Evolutionary conservation across 1,139 yeast species (phyloP).

Genomic region (Magnusiomyces tetraspermus): DNA sequence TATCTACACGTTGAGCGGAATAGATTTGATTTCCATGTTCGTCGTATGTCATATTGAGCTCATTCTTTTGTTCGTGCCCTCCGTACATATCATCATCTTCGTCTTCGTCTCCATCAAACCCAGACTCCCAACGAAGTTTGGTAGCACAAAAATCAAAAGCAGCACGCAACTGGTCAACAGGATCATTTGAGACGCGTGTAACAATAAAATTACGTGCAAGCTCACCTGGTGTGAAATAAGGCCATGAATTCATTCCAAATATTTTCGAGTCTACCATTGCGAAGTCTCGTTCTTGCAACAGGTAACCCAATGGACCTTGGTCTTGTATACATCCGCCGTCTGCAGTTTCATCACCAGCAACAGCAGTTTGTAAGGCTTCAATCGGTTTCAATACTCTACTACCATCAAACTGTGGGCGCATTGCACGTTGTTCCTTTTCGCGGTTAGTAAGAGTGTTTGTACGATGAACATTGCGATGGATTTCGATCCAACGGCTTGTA

Average conservation of each 20-base stretch:
- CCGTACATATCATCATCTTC: constrained; percentile 19
- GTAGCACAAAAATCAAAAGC: constrained; percentile 51
- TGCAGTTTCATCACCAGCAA: constrained; percentile 25
- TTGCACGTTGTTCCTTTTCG: constrained; percentile 62
- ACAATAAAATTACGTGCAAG: constrained; percentile 12
- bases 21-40: neutral
- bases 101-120: constrained; percentile 13
- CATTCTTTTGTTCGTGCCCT: neutral
- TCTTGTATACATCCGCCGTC: constrained; percentile 20
- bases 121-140: constrained; percentile 35
- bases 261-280: constrained; percentile 28
- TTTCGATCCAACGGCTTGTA: constrained; percentile 38
- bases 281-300: constrained; percentile 21
- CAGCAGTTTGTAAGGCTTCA: constrained; percentile 20
- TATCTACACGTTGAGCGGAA: constrained; percentile 13
- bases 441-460: constrained; percentile 62
- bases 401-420: constrained; percentile 58
- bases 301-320: constrained; percentile 18
- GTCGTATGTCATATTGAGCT: neutral
- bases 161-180: constrained; percentile 51
- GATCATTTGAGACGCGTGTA: constrained; percentile 20
- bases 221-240: constrained; percentile 28
- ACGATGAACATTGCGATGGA: constrained; percentile 57
- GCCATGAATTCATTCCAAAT: constrained; percentile 29
- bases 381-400: constrained; percentile 59